phyloP scores from a whole-genome alignment of 2,329 filamentous ascomycete genomes.

The Herpotrichia juniperi region DNA sequence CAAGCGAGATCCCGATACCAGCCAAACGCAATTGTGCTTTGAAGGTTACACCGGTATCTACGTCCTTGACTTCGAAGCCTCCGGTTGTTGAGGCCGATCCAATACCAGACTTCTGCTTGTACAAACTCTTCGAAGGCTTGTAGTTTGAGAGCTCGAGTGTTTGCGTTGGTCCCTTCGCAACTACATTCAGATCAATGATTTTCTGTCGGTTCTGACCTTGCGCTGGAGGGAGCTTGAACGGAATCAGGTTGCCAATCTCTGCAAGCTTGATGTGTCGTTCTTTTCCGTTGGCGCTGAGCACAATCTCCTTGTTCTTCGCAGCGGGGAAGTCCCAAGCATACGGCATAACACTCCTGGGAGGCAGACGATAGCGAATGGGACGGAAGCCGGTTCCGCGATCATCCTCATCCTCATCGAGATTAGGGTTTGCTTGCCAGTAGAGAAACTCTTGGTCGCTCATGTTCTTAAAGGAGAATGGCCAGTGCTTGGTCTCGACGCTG shows the following conservation, averaged over 20 bases:
- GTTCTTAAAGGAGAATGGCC: conserved; percentile 98
- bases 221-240: conserved; percentile 81
- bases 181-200: conserved; percentile 95
- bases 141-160: conserved; percentile 94
- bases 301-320: conserved; percentile 92
- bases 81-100: conserved; percentile 65
- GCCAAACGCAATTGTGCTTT: conserved; percentile 86
- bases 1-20: conserved; percentile 88
- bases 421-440: conserved; percentile 94
- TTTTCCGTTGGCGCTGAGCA: conserved; percentile 78
- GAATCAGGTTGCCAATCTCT: conserved; percentile 94
- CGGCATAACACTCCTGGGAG: conserved; percentile 96
- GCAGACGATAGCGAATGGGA: conserved; percentile 88
- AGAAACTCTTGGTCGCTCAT: conserved; percentile 97
- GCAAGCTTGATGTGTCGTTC: conserved; percentile 93
- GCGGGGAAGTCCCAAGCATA: conserved; percentile 99
- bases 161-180: conserved; percentile 93
- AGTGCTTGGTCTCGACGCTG: conserved; percentile 88
- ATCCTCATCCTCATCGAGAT: conserved; percentile 88
- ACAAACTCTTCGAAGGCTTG: conserved; percentile 89
- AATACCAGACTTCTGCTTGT: conserved; percentile 67
- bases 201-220: conserved; percentile 71
- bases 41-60: conserved; percentile 87
- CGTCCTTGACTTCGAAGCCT: conserved; percentile 92
- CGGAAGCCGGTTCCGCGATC: conserved; percentile 85